Conservation (phyloP, 2,329 filamentous ascomycete species). For the Neocucurbitaria cava region DNA sequence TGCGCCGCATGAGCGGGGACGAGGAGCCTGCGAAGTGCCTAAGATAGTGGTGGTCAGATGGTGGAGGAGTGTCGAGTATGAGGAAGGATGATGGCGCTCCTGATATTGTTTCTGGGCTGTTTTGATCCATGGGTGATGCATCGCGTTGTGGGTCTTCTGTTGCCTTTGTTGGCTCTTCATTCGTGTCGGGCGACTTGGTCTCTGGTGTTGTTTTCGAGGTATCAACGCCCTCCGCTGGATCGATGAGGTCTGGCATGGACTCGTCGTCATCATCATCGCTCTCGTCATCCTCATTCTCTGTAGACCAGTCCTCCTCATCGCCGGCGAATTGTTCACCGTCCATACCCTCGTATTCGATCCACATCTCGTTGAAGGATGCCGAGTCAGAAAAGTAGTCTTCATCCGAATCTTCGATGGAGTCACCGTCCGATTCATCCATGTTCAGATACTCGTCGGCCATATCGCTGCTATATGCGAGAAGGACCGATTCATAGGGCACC, state of each 20-base stretch:
- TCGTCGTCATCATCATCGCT: conserved; percentile 27
- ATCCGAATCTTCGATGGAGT: conserved; percentile 43
- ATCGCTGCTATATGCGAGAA: conserved; percentile 56
- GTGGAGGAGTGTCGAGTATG: conserved; percentile 46
- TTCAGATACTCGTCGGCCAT: conserved; percentile 44
- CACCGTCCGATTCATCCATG: conserved; percentile 32
- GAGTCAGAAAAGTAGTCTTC: conserved; percentile 41
- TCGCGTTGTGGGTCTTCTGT: conserved; percentile 3
- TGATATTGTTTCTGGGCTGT: conserved; percentile 8
- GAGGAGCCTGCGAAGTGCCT: conserved; percentile 51
- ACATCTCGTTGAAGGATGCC: conserved; percentile 46
- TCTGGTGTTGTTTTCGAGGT: conserved; percentile 48
- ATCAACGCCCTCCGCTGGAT: conserved; percentile 22
- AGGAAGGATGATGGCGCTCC: conserved; percentile 34
- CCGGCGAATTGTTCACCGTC: conserved; percentile 38
- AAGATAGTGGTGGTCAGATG: conserved; percentile 48
- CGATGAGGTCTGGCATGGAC: conserved; percentile 39
- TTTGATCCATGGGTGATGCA: conserved; percentile 9
- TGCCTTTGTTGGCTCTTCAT: conserved; percentile 27
- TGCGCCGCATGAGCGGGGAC: conserved; percentile 55
- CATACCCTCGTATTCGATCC: conserved; percentile 49
- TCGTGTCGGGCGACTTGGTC: conserved; percentile 24
- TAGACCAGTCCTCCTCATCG: conserved; percentile 47
- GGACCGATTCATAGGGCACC: conserved; percentile 57
- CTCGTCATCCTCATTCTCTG: conserved; percentile 45